Base-by-base conservation (phyloP, 169 alveolate species). In the Babesia sp. region DNA sequence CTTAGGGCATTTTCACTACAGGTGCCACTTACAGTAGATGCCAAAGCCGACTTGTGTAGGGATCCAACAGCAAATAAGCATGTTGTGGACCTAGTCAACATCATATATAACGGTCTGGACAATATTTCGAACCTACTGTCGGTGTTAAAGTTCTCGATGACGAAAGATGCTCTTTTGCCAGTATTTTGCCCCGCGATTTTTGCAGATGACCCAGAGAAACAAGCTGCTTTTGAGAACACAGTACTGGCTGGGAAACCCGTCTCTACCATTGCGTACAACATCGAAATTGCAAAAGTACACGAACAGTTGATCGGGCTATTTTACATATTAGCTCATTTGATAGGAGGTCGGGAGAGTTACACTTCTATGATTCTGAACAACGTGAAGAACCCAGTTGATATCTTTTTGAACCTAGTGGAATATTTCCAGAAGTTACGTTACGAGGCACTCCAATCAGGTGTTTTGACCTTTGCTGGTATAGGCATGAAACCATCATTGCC, bases 141-240 rank as follows among this genome's bases (percentile, higher is more conserved):
- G n/a, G 45, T 42, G 42, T 55, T 26, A 2, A 44, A 24, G n/a
- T 29, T 76, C 24, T 42, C 73, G 55, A 39, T 70, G 54, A 51
- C 26, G 9, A 70, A 41, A 22, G 83, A 70, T 4, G 59, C 42
- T 9, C 14, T 64, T 2, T 28, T 63, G 12, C 33, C 87, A 37
- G 64, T 70, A 6, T 79, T 79, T 24, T 54, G 87, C 36, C 87
- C 87, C 24, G 61, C 70, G 46, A 20, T 70, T 45, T 79, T 79
- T 50, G 31, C 28, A 22, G 61, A 70, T 28, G 87, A 79, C 8
- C 20, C 26, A 20, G 83, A 70, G 22, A 79, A 66, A 31, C 78
- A 69, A 34, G 42, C 31, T 12, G 87, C 83, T 18, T 24, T 70
- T 2, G 87, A 79, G 20, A 11, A 39, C 9, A 36, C 60, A 14